Conservation (phyloP, 2,329 filamentous ascomycete genomes). For the Xylariaceae sp. region DNA sequence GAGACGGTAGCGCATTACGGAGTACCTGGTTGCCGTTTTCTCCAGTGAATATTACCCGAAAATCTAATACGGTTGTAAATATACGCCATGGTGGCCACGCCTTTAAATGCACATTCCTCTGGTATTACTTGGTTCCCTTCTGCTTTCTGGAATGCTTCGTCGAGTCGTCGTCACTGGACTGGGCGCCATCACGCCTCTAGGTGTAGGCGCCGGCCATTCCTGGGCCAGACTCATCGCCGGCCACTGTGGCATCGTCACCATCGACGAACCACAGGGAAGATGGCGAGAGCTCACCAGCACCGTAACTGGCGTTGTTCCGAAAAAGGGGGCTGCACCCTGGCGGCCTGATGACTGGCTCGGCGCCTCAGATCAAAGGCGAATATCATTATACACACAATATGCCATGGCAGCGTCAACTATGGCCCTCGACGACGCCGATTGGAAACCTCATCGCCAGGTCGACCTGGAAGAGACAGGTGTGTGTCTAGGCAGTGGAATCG, state of each 20-base stretch:
- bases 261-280: slow-evolving; percentile 48
- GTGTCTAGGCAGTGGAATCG: slow-evolving; percentile 90
- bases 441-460: slow-evolving; percentile 53
- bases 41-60: no score
- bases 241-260: slow-evolving; percentile 71
- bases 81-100: no score
- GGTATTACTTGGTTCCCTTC: no score
- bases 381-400: slow-evolving; percentile 90
- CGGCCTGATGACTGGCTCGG: slow-evolving; percentile 46
- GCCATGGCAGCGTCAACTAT: slow-evolving; percentile 80
- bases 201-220: slow-evolving; percentile 66
- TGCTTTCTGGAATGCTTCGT: no score
- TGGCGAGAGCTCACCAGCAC: slow-evolving; percentile 75
- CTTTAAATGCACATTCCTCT: no score
- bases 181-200: slow-evolving; percentile 75
- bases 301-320: slow-evolving; percentile 75
- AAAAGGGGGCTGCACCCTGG: slow-evolving; percentile 40
- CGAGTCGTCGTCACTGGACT: slow-evolving; percentile 80
- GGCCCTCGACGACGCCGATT: slow-evolving; percentile 75
- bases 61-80: no score
- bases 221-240: slow-evolving; percentile 78
- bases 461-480: slow-evolving; percentile 76
- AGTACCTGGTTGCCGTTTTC: no score
- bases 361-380: slow-evolving; percentile 57
- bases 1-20: no score